phyloP scores from a whole-genome alignment of 768 basidiomycete genomes.

The Podaxis sp. region DNA sequence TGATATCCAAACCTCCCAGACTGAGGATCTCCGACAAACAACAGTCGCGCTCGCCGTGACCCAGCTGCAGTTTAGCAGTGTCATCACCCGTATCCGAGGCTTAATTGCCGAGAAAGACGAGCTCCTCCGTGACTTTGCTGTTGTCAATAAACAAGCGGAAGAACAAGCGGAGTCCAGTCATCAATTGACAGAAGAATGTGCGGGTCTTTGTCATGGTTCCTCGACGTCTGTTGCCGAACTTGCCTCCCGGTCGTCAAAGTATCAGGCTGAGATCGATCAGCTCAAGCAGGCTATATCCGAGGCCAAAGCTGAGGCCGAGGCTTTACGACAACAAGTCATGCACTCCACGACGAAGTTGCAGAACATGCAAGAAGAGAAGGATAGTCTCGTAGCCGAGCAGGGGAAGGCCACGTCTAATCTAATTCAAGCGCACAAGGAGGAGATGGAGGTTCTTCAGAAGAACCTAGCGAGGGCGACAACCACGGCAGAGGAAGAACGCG shows the following conservation, averaged over 20 bases:
- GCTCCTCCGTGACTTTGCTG: not conserved
- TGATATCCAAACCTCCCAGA: not conserved
- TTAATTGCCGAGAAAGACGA: constrained; percentile 2
- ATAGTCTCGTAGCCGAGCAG: not conserved
- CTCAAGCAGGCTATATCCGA: constrained; percentile 18
- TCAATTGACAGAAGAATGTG: not conserved
- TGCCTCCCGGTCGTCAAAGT: constrained; percentile 18
- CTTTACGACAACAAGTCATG: not conserved
- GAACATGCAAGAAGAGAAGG: constrained; percentile 11
- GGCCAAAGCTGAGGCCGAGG: not conserved
- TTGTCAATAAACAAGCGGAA: not conserved
- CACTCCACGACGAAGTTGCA: constrained; percentile 6
- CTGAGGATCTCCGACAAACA: constrained; percentile 1
- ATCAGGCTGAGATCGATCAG: constrained; percentile 20
- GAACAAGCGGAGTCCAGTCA: not conserved
- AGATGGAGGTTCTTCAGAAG: constrained; percentile 3
- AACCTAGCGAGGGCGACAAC: not conserved
- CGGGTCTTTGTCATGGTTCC: constrained; percentile 16
- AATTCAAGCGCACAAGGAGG: not conserved
- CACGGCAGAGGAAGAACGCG: constrained; percentile 3
- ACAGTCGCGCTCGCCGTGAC: constrained; percentile 2
- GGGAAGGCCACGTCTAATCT: not conserved
- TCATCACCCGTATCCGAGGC: not conserved
- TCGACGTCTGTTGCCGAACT: constrained; percentile 18
- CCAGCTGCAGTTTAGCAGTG: constrained; percentile 16